These are phyloP conservation scores for Chalciporus piperatoides DNA, from an alignment of 1,284 basidiomycete species.

Conservation along the genomic window DNA sequence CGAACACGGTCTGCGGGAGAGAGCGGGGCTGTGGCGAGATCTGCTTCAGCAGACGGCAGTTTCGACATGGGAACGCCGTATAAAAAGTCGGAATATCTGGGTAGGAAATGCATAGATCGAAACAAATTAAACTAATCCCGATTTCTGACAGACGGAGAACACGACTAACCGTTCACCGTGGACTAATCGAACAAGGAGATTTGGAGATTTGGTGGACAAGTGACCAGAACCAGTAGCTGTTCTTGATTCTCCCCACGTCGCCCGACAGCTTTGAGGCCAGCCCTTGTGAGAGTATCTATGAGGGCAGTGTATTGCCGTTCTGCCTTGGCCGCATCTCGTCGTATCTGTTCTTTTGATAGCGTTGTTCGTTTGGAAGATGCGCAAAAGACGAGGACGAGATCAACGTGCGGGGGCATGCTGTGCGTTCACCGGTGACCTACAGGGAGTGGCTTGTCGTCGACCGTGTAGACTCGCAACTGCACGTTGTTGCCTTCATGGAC, in stretches of 20 bases:
- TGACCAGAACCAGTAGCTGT: conserved; percentile 78
- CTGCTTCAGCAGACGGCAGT: conserved; percentile 39
- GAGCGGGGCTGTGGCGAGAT: conserved; percentile 44
- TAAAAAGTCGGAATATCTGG: conserved; percentile 60
- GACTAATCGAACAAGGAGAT: conserved; percentile 61
- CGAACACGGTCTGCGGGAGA: conserved; percentile 74
- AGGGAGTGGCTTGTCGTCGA: neutral
- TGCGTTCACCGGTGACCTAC: neutral
- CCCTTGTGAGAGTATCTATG: conserved; percentile 55
- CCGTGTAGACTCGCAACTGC: neutral
- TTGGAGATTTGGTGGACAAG: conserved; percentile 58
- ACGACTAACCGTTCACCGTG: conserved; percentile 69
- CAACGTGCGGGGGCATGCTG: conserved; percentile 52
- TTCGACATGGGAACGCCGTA: conserved; percentile 57
- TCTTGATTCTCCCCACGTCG: conserved; percentile 71
- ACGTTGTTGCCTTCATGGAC: neutral
- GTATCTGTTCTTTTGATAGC: conserved; percentile 56
- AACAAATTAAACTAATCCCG: neutral
- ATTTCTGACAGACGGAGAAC: neutral
- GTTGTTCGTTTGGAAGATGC: conserved; percentile 43
- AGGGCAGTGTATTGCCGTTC: conserved; percentile 66
- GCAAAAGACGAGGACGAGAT: conserved; percentile 69
- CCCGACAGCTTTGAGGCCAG: conserved; percentile 67
- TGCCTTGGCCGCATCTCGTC: conserved; percentile 58
- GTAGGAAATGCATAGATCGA: conserved; percentile 15